Evolutionary conservation across 768 basidiomycete species (phyloP).

Genomic region (Tremella fuciformis): DNA sequence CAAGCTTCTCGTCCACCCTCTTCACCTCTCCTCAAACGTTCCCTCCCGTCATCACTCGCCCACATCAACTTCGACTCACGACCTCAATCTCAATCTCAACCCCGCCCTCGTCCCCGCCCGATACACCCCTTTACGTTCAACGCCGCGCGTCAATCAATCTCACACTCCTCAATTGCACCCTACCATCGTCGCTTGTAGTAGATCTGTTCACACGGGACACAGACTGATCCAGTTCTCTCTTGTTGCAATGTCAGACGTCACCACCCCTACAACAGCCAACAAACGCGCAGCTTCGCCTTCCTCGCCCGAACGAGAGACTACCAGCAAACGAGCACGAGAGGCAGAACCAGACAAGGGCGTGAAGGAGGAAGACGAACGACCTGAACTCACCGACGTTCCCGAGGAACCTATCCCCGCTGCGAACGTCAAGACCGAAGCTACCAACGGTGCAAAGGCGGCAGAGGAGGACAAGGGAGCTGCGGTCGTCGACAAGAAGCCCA

Average conservation of each 20-base stretch:
- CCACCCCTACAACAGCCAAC: constrained; percentile 25
- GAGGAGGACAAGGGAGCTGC: constrained; percentile 10
- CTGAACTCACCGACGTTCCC: constrained; percentile 1
- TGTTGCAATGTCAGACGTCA: constrained; percentile 25
- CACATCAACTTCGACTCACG: too few species aligned
- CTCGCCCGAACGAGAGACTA: constrained; percentile 19
- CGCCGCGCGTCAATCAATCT: too few species aligned
- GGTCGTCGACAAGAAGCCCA: constrained; percentile 15
- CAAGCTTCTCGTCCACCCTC: too few species aligned
- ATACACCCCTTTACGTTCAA: neutral
- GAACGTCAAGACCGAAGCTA: neutral
- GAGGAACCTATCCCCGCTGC: neutral
- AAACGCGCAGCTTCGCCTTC: constrained; percentile 28
- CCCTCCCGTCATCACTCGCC: too few species aligned
- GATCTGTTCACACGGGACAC: neutral
- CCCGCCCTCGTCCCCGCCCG: neutral
- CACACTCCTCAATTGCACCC: neutral
- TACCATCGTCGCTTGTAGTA: constrained; percentile 5
- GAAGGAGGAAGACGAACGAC: neutral
- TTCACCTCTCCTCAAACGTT: too few species aligned
- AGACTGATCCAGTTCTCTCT: constrained; percentile 7
- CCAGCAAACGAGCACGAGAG: constrained; percentile 19
- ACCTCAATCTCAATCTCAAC: neutral
- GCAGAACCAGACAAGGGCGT: constrained; percentile 11
- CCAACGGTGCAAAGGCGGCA: constrained; percentile 1